phyloP scores from a whole-genome alignment of 495 filamentous ascomycete genomes.

The Aspergillus ostianus region DNA sequence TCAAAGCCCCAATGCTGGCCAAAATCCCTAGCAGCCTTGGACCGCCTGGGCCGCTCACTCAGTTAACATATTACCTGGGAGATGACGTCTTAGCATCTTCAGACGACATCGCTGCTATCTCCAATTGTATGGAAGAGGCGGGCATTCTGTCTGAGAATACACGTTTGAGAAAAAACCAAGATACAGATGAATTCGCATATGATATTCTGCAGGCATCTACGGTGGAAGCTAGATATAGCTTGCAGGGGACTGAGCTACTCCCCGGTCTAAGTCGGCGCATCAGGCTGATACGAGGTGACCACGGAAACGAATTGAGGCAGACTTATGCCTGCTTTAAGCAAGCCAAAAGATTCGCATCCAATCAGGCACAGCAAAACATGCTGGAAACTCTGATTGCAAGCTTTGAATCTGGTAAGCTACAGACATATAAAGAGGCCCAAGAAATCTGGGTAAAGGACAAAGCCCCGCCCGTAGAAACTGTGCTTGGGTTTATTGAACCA shows the following conservation, averaged over 20 bases:
- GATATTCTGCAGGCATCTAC: constrained; percentile 31
- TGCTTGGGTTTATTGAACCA: constrained; percentile 50
- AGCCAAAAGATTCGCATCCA: constrained; percentile 31
- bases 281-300: constrained; percentile 24
- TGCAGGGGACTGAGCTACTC: not conserved
- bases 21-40: constrained; percentile 25
- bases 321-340: constrained; percentile 19
- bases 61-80: constrained; percentile 30
- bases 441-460: constrained; percentile 42
- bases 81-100: constrained; percentile 11
- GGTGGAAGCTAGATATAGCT: constrained; percentile 7
- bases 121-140: constrained; percentile 18
- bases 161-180: constrained; percentile 19
- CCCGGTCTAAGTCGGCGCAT: constrained; percentile 5
- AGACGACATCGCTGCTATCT: constrained; percentile 23
- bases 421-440: constrained; percentile 36
- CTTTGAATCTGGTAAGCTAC: constrained; percentile 36
- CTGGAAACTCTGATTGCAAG: constrained; percentile 30
- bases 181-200: constrained; percentile 6
- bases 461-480: constrained; percentile 39
- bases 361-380: constrained; percentile 26
- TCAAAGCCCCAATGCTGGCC: constrained; percentile 14
- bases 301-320: constrained; percentile 22
- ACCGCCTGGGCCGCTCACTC: constrained; percentile 16
- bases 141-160: constrained; percentile 32